A percentile compares a stretch with the other conserved stretches of the same genome.
phyloP scores from a whole-genome alignment of 441 rosid species.

The Breynia disticha region DNA sequence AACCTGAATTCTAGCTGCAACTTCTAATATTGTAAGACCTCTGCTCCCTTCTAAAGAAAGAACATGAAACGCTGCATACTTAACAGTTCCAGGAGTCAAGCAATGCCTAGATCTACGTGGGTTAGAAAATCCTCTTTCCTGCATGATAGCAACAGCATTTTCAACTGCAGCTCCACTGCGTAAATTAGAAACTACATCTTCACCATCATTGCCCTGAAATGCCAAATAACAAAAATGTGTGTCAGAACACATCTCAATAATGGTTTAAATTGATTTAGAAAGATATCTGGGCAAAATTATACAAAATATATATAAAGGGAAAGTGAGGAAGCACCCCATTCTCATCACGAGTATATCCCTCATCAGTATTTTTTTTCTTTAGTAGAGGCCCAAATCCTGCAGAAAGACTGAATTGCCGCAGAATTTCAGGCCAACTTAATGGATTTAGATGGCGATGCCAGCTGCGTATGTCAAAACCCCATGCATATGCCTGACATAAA shows the following conservation, averaged over 20 bases:
- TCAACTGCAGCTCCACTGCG: constrained; percentile 98
- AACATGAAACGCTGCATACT: constrained; percentile 99
- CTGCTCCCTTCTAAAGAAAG: constrained; percentile 94
- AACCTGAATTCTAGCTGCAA: constrained; percentile 97
- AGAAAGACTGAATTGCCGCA: constrained; percentile 82
- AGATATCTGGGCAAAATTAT: no score
- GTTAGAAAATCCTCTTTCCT: constrained; percentile 83
- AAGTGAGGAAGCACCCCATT: constrained; percentile 40
- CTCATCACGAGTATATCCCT: constrained; percentile 40
- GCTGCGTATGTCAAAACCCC: constrained; percentile 97
- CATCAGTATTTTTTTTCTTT: constrained; percentile 43
- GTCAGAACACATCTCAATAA: constrained; percentile 1
- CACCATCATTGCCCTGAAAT: constrained; percentile 64
- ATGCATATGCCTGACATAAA: constrained; percentile 66
- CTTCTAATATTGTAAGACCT: constrained; percentile 85
- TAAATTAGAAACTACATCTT: constrained; percentile 62
- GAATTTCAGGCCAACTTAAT: constrained; percentile 94
- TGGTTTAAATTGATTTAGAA: no score
- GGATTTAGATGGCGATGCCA: constrained; percentile 89
- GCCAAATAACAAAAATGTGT: no score
- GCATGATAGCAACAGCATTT: constrained; percentile 88
- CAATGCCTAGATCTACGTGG: constrained; percentile 97
- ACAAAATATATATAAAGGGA: background rate
- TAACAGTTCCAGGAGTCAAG: constrained; percentile 98
- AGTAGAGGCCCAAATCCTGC: constrained; percentile 86